phyloP scores from a whole-genome alignment of 1,139 yeast species.

The Candida sp. region DNA sequence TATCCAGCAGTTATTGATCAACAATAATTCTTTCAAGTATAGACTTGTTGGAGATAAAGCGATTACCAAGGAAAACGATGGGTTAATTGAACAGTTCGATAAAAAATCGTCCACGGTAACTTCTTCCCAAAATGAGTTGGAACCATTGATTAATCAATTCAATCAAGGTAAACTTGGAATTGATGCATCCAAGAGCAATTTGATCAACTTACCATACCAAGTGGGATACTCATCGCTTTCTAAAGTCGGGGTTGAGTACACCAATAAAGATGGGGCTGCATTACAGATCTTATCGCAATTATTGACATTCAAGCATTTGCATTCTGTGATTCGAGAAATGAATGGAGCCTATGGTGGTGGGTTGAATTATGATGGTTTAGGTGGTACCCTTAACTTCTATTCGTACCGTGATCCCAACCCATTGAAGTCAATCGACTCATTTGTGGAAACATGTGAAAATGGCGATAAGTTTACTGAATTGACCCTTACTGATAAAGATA shows the following conservation, averaged over 20 bases:
- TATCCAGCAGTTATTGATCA: constrained; percentile 46
- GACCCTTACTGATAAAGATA: constrained; percentile 50
- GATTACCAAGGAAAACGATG: constrained; percentile 39
- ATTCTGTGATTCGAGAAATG: constrained; percentile 87
- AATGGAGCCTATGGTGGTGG: constrained; percentile 99
- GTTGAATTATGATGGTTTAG: constrained; percentile 74
- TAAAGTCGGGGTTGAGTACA: constrained; percentile 63
- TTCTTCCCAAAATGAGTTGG: constrained; percentile 7
- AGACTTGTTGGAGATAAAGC: constrained; percentile 58
- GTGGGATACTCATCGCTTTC: constrained; percentile 82
- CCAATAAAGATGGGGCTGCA: constrained; percentile 75
- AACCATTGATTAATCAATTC: constrained; percentile 8
- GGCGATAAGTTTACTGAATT: constrained; percentile 47
- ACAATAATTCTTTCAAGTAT: constrained; percentile 38
- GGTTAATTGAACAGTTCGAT: constrained; percentile 35
- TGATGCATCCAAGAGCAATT: constrained; percentile 24
- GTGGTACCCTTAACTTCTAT: constrained; percentile 77
- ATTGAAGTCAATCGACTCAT: constrained; percentile 59
- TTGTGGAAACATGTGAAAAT: constrained; percentile 53
- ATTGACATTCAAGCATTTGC: constrained; percentile 78
- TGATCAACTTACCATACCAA: constrained; percentile 80
- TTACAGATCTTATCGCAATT: constrained; percentile 80
- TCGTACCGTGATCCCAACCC: constrained; percentile 96
- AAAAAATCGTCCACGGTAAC: constrained; percentile 1
- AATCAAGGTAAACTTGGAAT: constrained; percentile 5